phyloP scores from a whole-genome alignment of 2,329 filamentous ascomycete genomes.

The Fusarium hainanense region DNA sequence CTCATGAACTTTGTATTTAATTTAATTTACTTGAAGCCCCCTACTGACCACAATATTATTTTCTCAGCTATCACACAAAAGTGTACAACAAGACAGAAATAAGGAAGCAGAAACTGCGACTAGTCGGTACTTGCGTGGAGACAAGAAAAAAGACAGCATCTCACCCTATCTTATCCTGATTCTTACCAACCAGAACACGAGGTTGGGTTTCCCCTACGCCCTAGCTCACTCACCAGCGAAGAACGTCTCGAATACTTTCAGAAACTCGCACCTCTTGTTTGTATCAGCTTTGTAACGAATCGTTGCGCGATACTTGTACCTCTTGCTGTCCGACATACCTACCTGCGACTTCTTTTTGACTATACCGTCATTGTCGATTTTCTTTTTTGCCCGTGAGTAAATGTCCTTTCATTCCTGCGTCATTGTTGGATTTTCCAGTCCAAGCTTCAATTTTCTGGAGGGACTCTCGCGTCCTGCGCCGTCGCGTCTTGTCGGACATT shows the following conservation, averaged over 20 bases:
- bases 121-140: slow-evolving; percentile 36
- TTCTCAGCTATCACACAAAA: slow-evolving; percentile 1
- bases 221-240: slow-evolving; percentile 30
- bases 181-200: slow-evolving; percentile 36
- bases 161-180: slow-evolving; percentile 22
- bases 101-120: slow-evolving; percentile 5
- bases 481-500: slow-evolving; percentile 27
- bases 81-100: background rate
- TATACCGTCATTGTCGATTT: slow-evolving; percentile 46
- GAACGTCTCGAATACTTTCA: slow-evolving; percentile 41
- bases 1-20: background rate
- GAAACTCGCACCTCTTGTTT: slow-evolving; percentile 42
- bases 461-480: slow-evolving; percentile 28
- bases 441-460: slow-evolving; percentile 16
- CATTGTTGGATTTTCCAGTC: slow-evolving; percentile 22
- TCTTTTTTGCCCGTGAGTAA: slow-evolving; percentile 53
- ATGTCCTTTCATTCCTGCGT: slow-evolving; percentile 21
- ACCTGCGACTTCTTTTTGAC: slow-evolving; percentile 25
- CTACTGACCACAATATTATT: slow-evolving; percentile 9
- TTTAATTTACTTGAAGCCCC: background rate
- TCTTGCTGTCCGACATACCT: slow-evolving; percentile 36
- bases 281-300: slow-evolving; percentile 44
- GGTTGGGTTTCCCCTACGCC: slow-evolving; percentile 32
- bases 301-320: slow-evolving; percentile 40
- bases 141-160: slow-evolving; percentile 21